Evolutionary conservation across 1,139 yeast species (phyloP), one percentile per base, ranked within the genome.

Genomic region (Zhuliangozyma blackwelliae): DNA sequence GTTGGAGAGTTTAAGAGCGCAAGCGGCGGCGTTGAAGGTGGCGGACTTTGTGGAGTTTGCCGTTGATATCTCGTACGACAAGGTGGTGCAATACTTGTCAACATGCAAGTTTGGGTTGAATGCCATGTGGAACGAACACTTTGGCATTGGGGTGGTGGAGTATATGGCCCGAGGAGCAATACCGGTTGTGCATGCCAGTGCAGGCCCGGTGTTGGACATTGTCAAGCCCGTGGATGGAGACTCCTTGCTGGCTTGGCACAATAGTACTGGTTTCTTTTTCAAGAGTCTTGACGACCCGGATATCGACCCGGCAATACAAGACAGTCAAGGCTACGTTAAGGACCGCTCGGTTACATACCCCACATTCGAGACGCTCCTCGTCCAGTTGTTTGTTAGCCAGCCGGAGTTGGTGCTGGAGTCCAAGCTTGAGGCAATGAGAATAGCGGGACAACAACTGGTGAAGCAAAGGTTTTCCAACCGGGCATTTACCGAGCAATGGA

Each of bases 121-220:
- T 53, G 92, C 96, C 22, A 94, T 94, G 99, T 94, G 98, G 98
- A 92, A 94, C 59, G 99, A 94, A 63, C 99, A 94, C 63, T 94
- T 94, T 57, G 99, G 99, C 13, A 94, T 94, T 54, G 95, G 96
- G 2, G 94, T 92, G 7, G 98, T 92, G 7, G 99, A 94, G 60
- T 90, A 90, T 54, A 71, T 86, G 65, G 82, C 94, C 2, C 77
- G 87, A 37, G 97, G 97, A 0, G 73, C 85, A 16, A 77, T 92
- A 13, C 97, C 98, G 1, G 66, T 94, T 4, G 92, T 80, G 4
- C 98, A 94, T 61, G 95, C 95, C 5, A 84, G 95, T 35, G 68
- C 96, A 0, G 99, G 99, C 0, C 99, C 99, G 10, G 68, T 77
- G 37, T 65, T 82, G 42, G 99, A 94, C 58, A 92, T 94, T 44